Conservation (phyloP, 148 eudicot species). For the Rhododendron molle region DNA sequence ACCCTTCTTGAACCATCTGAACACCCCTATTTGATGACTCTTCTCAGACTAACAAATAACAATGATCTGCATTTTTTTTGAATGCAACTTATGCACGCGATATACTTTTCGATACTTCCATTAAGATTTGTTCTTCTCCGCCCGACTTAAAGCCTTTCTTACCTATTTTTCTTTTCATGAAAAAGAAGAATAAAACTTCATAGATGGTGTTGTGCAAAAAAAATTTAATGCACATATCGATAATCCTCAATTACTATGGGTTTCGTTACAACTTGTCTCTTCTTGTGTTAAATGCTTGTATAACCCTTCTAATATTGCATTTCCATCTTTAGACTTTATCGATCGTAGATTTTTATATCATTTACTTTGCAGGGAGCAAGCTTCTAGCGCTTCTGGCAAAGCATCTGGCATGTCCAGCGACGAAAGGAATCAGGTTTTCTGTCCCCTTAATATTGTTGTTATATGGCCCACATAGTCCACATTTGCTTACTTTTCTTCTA, state of each 20-base stretch:
- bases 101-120: not conserved
- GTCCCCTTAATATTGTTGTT: constrained; percentile 2
- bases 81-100: not conserved
- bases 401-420: constrained; percentile 91
- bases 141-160: not conserved
- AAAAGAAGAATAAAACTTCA: not conserved
- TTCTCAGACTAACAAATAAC: not conserved
- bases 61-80: not conserved
- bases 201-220: not conserved
- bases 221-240: not conserved
- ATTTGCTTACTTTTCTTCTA: not conserved
- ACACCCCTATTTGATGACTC: not conserved
- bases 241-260: not conserved
- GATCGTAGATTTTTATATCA: not conserved
- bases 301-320: not conserved
- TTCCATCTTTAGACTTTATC: not conserved
- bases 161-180: not conserved
- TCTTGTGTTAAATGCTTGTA: not conserved
- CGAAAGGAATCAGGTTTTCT: constrained; percentile 70
- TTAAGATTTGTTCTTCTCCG: not conserved
- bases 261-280: not conserved
- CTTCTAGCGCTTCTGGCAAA: constrained; percentile 83
- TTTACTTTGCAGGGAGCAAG: constrained; percentile 71
- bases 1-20: not conserved
- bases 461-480: not conserved